Base-by-base conservation (phyloP, 306 rosid species). In the Vigna nakashimae region DNA sequence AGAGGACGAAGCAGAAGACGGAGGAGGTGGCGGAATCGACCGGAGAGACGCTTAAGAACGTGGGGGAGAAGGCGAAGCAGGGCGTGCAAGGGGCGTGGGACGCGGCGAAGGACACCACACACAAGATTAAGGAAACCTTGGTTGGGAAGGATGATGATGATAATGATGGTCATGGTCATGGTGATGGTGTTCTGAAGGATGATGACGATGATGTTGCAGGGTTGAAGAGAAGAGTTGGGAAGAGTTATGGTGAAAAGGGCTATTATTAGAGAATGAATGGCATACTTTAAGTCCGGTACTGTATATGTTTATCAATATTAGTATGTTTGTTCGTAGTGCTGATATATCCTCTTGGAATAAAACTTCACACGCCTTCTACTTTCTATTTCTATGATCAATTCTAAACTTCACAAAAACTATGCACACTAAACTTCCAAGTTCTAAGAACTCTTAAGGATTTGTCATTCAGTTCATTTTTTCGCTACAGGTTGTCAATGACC, bases 71-170 rank as follows among this genome's bases (percentile, higher is more conserved):
- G 51, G 86, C 79, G 0, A 89, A 82, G 80, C 73, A 86, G 60
- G 69, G 83, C 1, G 65, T 76, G 17, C 63, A 88, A 50, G 87
- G 85, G 2, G 79, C 84, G 0, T 78, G 88, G 77, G 82, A 65
- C 36, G 38, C 67, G 0, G 65, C 91, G 0, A 88, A 80, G 74
- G 88, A 78, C 17, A 86, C 91, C 0, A 68, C 88, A 12, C 80
- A 90, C 62, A 88, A 82, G 83, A 69, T 90, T 2, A 92, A 90
- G 86, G 92, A 87, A 52, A 84, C 84, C 4, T 85, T 91, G 49
- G 91, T 87, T 52, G 92, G 92, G 2, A 56, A 77, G 26, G 82
- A 85, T 6, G 85, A 84, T n/a, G 71, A 82, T 17, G 80, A 69
- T 17, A 80, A 20, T 20, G 80, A 65, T 15, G 73, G 52, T n/a